These are phyloP conservation scores for Calonectria pauciramosa DNA, from an alignment of 2,329 filamentous ascomycete species.

Conservation along the genomic window DNA sequence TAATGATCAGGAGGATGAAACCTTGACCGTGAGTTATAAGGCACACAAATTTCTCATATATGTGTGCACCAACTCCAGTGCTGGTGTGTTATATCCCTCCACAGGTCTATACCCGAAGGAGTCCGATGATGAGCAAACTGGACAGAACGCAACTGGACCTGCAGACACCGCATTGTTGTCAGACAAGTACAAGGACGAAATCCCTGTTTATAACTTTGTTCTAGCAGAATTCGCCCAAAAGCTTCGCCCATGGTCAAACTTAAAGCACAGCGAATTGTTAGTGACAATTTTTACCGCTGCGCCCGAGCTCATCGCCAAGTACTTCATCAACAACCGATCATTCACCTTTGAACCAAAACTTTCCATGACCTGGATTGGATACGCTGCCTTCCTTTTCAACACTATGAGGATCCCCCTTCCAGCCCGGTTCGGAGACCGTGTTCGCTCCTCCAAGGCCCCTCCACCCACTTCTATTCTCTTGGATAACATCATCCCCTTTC, in stretches of 20 bases:
- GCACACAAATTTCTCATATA: conserved; percentile 82
- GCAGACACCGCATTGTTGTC: conserved; percentile 80
- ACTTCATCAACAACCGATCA: conserved; percentile 83
- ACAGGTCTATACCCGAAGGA: conserved; percentile 89
- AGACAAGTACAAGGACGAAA: conserved; percentile 73
- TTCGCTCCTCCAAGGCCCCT: conserved; percentile 74
- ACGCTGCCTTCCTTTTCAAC: conserved; percentile 89
- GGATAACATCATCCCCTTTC: conserved; percentile 88
- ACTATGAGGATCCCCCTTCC: conserved; percentile 83
- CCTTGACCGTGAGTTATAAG: conserved; percentile 71
- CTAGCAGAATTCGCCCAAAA: conserved; percentile 84
- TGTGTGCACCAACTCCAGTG: conserved; percentile 79
- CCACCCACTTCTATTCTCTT: conserved; percentile 85
- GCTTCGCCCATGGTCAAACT: conserved; percentile 86
- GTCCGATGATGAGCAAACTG: conserved; percentile 62
- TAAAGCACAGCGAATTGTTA: conserved; percentile 85
- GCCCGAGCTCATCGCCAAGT: conserved; percentile 90
- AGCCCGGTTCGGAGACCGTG: conserved; percentile 75
- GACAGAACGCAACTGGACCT: conserved; percentile 59
- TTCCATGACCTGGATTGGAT: conserved; percentile 94
- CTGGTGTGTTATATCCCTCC: conserved; percentile 82
- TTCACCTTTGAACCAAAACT: conserved; percentile 93
- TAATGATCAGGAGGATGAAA: conserved; percentile 56
- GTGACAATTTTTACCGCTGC: conserved; percentile 83
- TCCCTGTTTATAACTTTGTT: conserved; percentile 84